Conservation (phyloP, 148 eudicot genomes). For the Silene conica region DNA sequence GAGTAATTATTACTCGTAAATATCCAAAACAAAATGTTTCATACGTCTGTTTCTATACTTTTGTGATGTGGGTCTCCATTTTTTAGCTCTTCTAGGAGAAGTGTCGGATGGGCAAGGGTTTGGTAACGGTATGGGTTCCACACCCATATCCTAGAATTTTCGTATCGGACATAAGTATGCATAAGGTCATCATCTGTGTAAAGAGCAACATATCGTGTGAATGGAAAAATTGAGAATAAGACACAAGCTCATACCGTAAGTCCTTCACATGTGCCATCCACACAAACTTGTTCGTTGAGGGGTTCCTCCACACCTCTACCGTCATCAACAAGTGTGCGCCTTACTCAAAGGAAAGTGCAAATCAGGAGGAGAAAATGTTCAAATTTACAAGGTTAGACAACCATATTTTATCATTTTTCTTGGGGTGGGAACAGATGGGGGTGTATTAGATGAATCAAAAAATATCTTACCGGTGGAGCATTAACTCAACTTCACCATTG, state of each 20-base stretch:
- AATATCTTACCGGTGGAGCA: constrained; percentile 71
- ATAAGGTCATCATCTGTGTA: too few species aligned
- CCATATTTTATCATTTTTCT: background rate
- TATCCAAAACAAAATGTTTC: too few species aligned
- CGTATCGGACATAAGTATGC: too few species aligned
- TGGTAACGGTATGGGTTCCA: too few species aligned
- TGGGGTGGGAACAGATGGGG: background rate
- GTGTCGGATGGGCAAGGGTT: too few species aligned
- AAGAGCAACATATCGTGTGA: background rate
- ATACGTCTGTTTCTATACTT: too few species aligned
- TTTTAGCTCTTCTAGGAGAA: too few species aligned
- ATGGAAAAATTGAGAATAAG: background rate
- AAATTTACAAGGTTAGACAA: background rate
- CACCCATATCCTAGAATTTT: too few species aligned
- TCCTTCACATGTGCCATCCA: constrained; percentile 51
- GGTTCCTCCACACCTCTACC: constrained; percentile 65
- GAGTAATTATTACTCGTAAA: too few species aligned
- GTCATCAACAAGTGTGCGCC: constrained; percentile 61
- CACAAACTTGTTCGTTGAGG: constrained; percentile 68
- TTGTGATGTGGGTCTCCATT: too few species aligned
- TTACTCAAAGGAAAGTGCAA: constrained; percentile 19
- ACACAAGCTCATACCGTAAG: constrained; percentile 51
- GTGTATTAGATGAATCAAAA: background rate
- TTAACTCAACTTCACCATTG: constrained; percentile 81
- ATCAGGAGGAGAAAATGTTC: constrained; percentile 1